A percentile compares a stretch with the other conserved stretches of the same genome.
phyloP scores from a whole-genome alignment of 768 basidiomycete genomes.

The Tremella fuciformis region DNA sequence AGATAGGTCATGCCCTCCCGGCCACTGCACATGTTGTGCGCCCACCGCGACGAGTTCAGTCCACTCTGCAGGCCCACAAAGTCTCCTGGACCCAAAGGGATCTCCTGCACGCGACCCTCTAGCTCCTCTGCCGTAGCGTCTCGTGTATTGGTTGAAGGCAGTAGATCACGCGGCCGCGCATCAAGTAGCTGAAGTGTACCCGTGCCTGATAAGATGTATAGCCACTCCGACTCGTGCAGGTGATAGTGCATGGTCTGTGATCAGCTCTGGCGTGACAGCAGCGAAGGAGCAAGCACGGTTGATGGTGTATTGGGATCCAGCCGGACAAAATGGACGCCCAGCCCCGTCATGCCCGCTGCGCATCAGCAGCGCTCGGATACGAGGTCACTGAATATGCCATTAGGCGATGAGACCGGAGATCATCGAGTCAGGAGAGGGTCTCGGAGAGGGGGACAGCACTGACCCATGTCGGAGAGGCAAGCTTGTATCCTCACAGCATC shows the following conservation, averaged over 20 bases:
- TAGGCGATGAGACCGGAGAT: neutral
- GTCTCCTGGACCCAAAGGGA: constrained; percentile 6
- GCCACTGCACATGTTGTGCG: constrained; percentile 3
- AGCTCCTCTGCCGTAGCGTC: neutral
- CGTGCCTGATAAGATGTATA: constrained; percentile 13
- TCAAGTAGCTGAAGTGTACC: constrained; percentile 7
- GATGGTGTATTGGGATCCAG: neutral
- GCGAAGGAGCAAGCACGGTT: neutral
- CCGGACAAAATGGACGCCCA: neutral
- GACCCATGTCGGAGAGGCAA: constrained; percentile 3
- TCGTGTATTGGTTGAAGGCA: neutral
- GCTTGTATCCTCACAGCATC: neutral
- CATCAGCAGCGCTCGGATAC: neutral
- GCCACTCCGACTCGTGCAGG: constrained; percentile 12
- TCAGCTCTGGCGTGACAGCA: neutral
- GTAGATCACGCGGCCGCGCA: neutral
- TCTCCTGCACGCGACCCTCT: neutral
- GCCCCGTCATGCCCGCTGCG: neutral
- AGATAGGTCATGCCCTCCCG: constrained; percentile 14
- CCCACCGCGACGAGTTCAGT: neutral
- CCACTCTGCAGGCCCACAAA: constrained; percentile 17
- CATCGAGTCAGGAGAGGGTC: neutral
- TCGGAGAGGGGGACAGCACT: constrained; percentile 1
- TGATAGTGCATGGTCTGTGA: constrained; percentile 16
- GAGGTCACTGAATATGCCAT: neutral